Percentiles rank a stretch among this genome's conserved stretches.
These are phyloP conservation scores for Pseudocercospora cruenta DNA, from an alignment of 2,329 filamentous ascomycete genomes.

Conservation along the genomic window DNA sequence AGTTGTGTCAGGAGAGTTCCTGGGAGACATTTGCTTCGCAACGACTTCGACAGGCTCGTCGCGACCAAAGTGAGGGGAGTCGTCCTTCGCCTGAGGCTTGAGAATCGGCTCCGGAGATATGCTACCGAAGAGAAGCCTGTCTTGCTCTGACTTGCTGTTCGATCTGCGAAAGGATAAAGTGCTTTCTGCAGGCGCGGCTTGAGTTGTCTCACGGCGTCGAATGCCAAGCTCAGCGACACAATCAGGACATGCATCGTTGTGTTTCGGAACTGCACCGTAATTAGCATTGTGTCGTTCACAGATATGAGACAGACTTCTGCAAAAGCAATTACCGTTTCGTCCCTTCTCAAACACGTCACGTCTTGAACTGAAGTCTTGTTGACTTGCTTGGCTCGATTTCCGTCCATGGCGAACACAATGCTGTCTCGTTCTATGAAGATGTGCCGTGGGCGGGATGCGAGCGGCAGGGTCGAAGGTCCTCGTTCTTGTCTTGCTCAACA, in stretches of 20 bases:
- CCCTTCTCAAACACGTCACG: constrained; percentile 34
- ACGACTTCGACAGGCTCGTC: neutral
- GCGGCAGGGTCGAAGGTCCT: neutral
- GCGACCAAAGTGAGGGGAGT: neutral
- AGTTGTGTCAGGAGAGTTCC: neutral
- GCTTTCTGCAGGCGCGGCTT: neutral
- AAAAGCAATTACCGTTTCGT: constrained; percentile 35
- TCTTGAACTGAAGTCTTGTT: constrained; percentile 19
- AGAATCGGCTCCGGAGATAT: constrained; percentile 1
- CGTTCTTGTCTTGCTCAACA: neutral
- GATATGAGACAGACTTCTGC: constrained; percentile 5
- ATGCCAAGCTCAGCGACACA: constrained; percentile 37
- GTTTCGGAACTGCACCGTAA: constrained; percentile 5
- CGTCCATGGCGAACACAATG: constrained; percentile 39
- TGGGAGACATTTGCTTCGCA: neutral
- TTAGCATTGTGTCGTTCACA: neutral
- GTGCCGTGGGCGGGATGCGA: constrained; percentile 21
- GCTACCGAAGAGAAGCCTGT: constrained; percentile 2
- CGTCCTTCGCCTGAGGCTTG: neutral
- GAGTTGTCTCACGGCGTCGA: constrained; percentile 27
- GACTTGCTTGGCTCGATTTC: constrained; percentile 17
- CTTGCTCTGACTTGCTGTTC: neutral
- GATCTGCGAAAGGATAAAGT: neutral
- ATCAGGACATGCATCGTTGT: constrained; percentile 37
- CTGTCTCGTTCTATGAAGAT: constrained; percentile 32